phyloP scores from a whole-genome alignment of 805 yeast species.

The Starmerella tilneyi region DNA sequence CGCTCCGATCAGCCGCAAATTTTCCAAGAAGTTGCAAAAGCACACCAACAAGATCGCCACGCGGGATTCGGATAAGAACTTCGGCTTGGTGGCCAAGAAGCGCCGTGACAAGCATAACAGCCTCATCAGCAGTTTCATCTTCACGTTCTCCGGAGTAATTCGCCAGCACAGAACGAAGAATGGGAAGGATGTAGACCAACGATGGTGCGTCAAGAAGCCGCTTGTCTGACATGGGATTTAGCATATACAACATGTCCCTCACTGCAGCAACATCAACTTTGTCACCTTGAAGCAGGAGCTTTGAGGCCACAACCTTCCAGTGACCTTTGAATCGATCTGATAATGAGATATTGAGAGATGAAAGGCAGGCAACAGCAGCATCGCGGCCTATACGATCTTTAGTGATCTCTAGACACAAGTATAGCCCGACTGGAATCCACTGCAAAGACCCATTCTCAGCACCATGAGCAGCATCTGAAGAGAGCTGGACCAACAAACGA shows the following conservation, averaged over 20 bases:
- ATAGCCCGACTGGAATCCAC: constrained; percentile 68
- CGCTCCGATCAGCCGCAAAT: constrained; percentile 66
- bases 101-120: constrained; percentile 70
- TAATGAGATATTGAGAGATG: constrained; percentile 44
- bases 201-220: constrained; percentile 57
- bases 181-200: constrained; percentile 64
- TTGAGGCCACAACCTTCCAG: constrained; percentile 48
- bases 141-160: constrained; percentile 15
- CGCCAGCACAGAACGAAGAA: constrained; percentile 52
- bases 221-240: constrained; percentile 66
- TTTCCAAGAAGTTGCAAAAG: constrained; percentile 53
- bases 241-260: constrained; percentile 60
- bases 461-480: constrained; percentile 34
- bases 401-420: constrained; percentile 39
- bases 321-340: constrained; percentile 42
- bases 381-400: constrained; percentile 33
- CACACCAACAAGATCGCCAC: constrained; percentile 51
- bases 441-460: constrained; percentile 53
- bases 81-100: constrained; percentile 43
- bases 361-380: constrained; percentile 37
- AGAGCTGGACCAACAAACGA: constrained; percentile 44
- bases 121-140: constrained; percentile 55
- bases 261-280: constrained; percentile 34
- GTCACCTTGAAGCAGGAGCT: constrained; percentile 43
- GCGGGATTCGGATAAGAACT: constrained; percentile 52